Base-by-base conservation (phyloP, 805 yeast genomes). In the Wickerhamomyces mucosus region DNA sequence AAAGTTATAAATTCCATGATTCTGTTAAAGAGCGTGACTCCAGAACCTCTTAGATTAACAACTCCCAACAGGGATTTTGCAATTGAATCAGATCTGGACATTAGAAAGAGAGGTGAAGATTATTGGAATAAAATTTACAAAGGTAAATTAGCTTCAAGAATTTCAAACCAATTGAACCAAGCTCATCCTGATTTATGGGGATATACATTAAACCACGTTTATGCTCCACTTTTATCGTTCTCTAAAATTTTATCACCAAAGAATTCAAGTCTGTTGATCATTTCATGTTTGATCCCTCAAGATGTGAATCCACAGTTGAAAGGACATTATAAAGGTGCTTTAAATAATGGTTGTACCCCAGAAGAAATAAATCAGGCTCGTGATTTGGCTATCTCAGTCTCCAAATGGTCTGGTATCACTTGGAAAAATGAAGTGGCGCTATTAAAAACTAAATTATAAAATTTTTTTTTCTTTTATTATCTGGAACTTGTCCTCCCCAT, bases 221-320 rank as follows among this genome's bases (percentile, higher is more conserved):
- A 88, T 50, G 72, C 83, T 1, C 85, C 94, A 5, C 56, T 88
- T 21, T 63, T 88, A 38, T 78, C 94, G 15, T 79, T 58, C 51
- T 69, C 75, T 13, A 77, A 65, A 3, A 65, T 84, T 2, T 55
- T 88, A 18, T 48, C 64, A 4, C 75, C 80, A 2, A 65, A 62
- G 40, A 94, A 85, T 40, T 79, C 95, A 2, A 75, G 89, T 20
- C 50, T 84, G 36, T 77, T 84, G 20, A 73, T 88, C 3, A 70
- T 88, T 13, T 77, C 94, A 1, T 68, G 89, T 38, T 64, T 88
- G 42, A 75, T 88, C 9, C 96, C 96, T 1, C 95, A 84, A 50
- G 94, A 88, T 53, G 96, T 88, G 9, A 84, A 82, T 43, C 95
- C 95, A 0, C 96, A 88, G 46, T 63, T 88, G 42, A 82, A 84